A percentile compares a stretch with the other conserved stretches of the same genome.
These are phyloP conservation scores for Salix koriyanagi DNA, from an alignment of 345 rosid genomes.

Conservation along the genomic window DNA sequence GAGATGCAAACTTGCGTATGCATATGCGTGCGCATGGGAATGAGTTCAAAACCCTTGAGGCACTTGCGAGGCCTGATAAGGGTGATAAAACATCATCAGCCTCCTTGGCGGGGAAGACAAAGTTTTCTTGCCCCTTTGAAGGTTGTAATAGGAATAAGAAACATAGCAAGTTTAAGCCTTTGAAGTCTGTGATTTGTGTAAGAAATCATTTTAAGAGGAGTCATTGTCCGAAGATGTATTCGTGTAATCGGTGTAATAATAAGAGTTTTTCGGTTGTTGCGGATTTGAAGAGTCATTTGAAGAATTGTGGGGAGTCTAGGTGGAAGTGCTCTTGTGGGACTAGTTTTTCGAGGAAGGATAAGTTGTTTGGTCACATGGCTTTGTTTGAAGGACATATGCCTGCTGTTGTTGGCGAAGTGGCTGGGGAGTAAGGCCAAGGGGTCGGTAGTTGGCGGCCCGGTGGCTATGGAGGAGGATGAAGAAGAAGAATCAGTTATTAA, in stretches of 20 bases:
- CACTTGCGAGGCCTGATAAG: slow-evolving; percentile 41
- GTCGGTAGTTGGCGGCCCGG: background rate
- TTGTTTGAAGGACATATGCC: slow-evolving; percentile 83
- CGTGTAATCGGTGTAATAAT: slow-evolving; percentile 54
- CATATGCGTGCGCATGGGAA: slow-evolving; percentile 81
- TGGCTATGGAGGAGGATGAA: slow-evolving; percentile 15
- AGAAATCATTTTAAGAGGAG: slow-evolving; percentile 76
- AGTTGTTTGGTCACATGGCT: slow-evolving; percentile 68
- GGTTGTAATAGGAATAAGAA: slow-evolving; percentile 60
- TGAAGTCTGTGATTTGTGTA: slow-evolving; percentile 62
- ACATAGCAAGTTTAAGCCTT: slow-evolving; percentile 49
- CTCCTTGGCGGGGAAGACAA: slow-evolving; percentile 3
- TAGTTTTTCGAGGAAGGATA: slow-evolving; percentile 65
- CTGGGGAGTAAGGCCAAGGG: slow-evolving; percentile 5
- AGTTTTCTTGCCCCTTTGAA: slow-evolving; percentile 61
- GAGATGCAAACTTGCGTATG: slow-evolving; percentile 74
- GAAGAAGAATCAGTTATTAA: slow-evolving; percentile 13
- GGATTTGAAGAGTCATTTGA: slow-evolving; percentile 63
- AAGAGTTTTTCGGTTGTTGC: slow-evolving; percentile 57
- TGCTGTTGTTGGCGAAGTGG: slow-evolving; percentile 23
- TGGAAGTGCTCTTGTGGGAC: slow-evolving; percentile 74
- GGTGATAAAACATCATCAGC: background rate
- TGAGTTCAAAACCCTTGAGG: slow-evolving; percentile 61
- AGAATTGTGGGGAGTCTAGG: slow-evolving; percentile 57
- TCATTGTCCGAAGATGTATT: slow-evolving; percentile 68